Conservation (phyloP, 768 basidiomycete genomes). For the Phanerodontia chrysosporium region DNA sequence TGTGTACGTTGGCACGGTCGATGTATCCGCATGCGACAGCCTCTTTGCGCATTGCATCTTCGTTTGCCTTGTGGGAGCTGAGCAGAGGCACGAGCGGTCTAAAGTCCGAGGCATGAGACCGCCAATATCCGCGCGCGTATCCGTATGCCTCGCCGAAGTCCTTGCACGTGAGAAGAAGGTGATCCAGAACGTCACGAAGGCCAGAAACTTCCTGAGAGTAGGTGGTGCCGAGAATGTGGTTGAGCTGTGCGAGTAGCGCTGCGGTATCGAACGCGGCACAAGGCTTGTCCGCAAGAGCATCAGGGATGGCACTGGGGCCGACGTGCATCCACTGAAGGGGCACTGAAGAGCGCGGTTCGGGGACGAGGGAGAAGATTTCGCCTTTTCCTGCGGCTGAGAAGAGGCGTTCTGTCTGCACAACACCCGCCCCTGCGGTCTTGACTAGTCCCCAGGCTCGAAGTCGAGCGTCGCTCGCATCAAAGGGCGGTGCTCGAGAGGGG, state of each 20-base stretch:
- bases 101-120: background rate
- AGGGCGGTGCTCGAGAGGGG: too few species aligned
- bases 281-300: background rate
- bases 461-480: too few species aligned
- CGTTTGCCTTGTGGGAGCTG: background rate
- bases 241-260: background rate
- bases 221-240: background rate
- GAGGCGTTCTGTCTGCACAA: too few species aligned
- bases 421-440: too few species aligned
- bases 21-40: background rate
- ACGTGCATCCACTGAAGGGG: background rate
- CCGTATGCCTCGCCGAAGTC: background rate
- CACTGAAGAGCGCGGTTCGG: background rate
- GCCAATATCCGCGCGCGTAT: background rate
- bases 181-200: background rate
- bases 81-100: background rate
- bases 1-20: background rate
- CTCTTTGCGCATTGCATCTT: background rate
- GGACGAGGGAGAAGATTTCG: too few species aligned
- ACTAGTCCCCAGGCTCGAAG: too few species aligned
- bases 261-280: background rate
- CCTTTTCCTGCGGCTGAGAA: too few species aligned
- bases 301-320: background rate
- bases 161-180: background rate
- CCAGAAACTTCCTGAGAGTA: background rate